Evolutionary conservation across 345 rosid species (phyloP).

Genomic region (Eucalyptus tenuipes): DNA sequence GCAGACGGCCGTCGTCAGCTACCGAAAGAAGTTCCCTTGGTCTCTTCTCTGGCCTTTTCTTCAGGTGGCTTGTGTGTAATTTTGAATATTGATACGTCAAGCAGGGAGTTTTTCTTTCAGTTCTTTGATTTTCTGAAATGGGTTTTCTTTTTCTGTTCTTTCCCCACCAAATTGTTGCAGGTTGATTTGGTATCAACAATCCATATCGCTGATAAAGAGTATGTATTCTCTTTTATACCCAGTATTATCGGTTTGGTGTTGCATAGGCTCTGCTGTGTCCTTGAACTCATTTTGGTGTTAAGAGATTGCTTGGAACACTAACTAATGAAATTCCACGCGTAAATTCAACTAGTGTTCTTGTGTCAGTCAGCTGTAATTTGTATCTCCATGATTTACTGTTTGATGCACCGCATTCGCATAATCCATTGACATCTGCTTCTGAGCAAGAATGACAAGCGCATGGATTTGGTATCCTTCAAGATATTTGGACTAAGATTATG

Average conservation of each 20-base stretch:
- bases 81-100: neutral
- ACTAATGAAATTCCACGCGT: neutral
- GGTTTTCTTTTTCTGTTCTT: neutral
- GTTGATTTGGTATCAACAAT: slow-evolving; percentile 92
- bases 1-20: slow-evolving; percentile 85
- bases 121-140: neutral
- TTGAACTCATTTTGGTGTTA: neutral
- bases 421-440: neutral
- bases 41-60: slow-evolving; percentile 65
- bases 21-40: slow-evolving; percentile 77
- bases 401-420: neutral
- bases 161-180: slow-evolving; percentile 12
- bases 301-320: neutral
- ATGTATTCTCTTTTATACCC: slow-evolving; percentile 1
- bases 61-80: slow-evolving; percentile 20
- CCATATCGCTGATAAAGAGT: slow-evolving; percentile 93
- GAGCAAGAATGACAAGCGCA: neutral
- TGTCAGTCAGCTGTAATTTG: neutral
- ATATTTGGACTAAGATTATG: neutral
- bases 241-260: neutral
- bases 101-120: neutral
- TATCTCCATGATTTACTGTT: neutral
- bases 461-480: neutral
- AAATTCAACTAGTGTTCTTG: neutral
- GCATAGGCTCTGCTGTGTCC: neutral